phyloP scores from a whole-genome alignment of 176 grass and related monocot species.

The Areca catechu region DNA sequence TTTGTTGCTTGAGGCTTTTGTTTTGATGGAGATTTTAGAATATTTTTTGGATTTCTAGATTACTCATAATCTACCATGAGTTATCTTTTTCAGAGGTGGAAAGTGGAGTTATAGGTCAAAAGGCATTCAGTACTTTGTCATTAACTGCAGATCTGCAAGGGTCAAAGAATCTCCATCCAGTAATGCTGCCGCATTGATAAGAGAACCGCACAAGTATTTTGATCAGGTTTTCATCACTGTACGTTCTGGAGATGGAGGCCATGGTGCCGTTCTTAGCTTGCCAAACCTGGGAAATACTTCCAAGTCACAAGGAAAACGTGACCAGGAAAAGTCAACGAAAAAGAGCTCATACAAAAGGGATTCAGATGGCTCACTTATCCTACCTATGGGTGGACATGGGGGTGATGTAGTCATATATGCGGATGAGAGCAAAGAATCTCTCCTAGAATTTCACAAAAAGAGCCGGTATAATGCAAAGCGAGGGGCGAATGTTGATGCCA shows the following conservation, averaged over 20 bases:
- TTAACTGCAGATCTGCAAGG: conserved; percentile 48
- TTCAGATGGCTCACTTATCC: conserved; percentile 75
- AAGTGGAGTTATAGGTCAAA: conserved; percentile 2
- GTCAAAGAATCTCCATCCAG: conserved; percentile 30
- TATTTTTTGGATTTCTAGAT: no score
- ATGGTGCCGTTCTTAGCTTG: conserved; percentile 72
- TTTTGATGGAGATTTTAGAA: no score
- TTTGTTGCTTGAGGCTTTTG: background rate
- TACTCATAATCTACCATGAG: no score
- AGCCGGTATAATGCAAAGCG: conserved; percentile 59
- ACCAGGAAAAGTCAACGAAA: conserved; percentile 29
- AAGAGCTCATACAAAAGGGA: conserved; percentile 66
- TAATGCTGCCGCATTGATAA: conserved; percentile 30
- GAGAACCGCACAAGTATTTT: conserved; percentile 93
- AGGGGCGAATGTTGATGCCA: conserved; percentile 77
- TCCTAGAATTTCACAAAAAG: conserved; percentile 79
- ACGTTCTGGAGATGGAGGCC: conserved; percentile 74
- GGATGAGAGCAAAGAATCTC: conserved; percentile 53
- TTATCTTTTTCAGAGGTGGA: conserved; percentile 11
- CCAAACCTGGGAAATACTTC: conserved; percentile 24
- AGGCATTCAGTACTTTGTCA: background rate
- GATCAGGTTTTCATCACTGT: conserved; percentile 73
- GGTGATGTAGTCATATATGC: conserved; percentile 79
- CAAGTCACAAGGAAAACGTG: conserved; percentile 41
- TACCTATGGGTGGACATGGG: conserved; percentile 81